Evolutionary conservation across 441 rosid genomes (phyloP).

Genomic region (Corymbia citriodora): DNA sequence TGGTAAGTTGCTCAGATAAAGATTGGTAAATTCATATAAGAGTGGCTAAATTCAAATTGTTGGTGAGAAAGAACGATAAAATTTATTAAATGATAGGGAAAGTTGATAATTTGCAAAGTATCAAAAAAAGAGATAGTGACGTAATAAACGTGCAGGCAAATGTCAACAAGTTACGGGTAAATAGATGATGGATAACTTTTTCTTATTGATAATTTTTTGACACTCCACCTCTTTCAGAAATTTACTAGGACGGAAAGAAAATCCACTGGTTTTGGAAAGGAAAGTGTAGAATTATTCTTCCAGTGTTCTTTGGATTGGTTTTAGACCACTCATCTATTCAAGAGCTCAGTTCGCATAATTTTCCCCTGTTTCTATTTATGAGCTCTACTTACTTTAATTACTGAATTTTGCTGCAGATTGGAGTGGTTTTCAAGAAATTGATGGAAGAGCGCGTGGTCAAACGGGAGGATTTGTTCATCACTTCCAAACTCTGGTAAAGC

Average conservation of each 20-base stretch:
- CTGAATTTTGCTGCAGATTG: background rate
- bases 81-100: background rate
- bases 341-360: background rate
- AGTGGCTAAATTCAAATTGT: background rate
- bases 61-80: background rate
- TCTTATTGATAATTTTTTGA: background rate
- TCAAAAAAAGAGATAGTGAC: background rate
- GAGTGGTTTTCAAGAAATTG: conserved; percentile 5
- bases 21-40: background rate
- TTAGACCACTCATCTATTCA: background rate
- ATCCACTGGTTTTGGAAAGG: background rate
- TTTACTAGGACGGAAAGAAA: background rate
- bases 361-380: background rate
- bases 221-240: background rate
- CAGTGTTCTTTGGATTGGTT: background rate
- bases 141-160: background rate
- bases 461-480: conserved; percentile 1
- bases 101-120: background rate
- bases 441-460: conserved; percentile 9
- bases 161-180: background rate
- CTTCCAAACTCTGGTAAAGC: conserved; percentile 2
- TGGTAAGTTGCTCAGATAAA: background rate
- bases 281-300: background rate
- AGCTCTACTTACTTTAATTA: background rate
- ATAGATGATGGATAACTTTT: background rate